Percentiles rank a stretch among this genome's conserved stretches.
These are phyloP conservation scores for Porcisia hertigi DNA, from an alignment of 208 protist species.

Conservation along the genomic window DNA sequence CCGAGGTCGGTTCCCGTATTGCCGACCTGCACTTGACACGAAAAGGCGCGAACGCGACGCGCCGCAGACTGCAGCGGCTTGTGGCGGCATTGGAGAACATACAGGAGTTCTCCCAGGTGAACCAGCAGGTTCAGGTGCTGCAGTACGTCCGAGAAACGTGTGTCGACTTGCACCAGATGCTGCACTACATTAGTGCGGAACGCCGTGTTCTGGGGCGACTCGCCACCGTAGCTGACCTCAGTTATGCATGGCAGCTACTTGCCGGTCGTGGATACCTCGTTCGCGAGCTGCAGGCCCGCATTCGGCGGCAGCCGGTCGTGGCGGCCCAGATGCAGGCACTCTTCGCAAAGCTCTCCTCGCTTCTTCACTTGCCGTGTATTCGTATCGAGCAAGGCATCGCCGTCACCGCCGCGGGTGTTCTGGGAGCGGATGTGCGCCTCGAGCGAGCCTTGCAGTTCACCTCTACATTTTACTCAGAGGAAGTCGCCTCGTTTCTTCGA, in stretches of 20 bases:
- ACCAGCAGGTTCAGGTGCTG: slow-evolving; percentile 86
- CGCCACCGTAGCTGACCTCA: slow-evolving; percentile 93
- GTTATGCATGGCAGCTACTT: slow-evolving; percentile 97
- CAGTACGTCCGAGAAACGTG: slow-evolving; percentile 93
- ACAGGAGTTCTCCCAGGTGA: slow-evolving; percentile 95
- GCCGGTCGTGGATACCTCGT: slow-evolving; percentile 84
- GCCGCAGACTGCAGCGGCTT: slow-evolving; percentile 96
- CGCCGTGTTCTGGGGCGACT: slow-evolving; percentile 89
- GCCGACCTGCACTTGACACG: slow-evolving; percentile 33
- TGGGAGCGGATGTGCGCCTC: slow-evolving; percentile 56
- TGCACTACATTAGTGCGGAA: slow-evolving; percentile 95
- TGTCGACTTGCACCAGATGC: slow-evolving; percentile 91
- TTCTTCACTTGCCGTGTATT: slow-evolving; percentile 95
- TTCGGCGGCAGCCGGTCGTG: slow-evolving; percentile 89
- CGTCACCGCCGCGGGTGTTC: slow-evolving; percentile 17
- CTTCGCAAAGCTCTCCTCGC: slow-evolving; percentile 96
- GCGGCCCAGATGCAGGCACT: slow-evolving; percentile 95
- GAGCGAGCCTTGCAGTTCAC: slow-evolving; percentile 85
- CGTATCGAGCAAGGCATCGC: slow-evolving; percentile 85
- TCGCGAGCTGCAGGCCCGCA: slow-evolving; percentile 92
- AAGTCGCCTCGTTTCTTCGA: slow-evolving; percentile 93
- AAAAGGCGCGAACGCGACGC: slow-evolving; percentile 72
- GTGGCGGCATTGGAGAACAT: slow-evolving; percentile 96
- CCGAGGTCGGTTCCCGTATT: slow-evolving; percentile 83
- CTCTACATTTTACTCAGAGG: slow-evolving; percentile 93